Evolutionary conservation across 2,329 filamentous ascomycete genomes (phyloP).

Genomic region (Sclerotinia borealis): DNA sequence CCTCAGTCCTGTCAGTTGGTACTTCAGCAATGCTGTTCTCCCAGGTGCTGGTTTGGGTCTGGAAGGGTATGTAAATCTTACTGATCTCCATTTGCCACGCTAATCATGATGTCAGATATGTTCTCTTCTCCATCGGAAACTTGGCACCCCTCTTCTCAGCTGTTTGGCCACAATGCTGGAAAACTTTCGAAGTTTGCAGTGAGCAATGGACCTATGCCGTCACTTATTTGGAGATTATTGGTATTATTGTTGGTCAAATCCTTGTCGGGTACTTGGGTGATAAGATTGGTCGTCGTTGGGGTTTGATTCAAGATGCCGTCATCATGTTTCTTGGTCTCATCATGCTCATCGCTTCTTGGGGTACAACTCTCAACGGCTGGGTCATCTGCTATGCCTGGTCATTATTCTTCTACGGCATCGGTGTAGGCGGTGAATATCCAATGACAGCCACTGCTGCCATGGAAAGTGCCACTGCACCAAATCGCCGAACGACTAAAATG

Average conservation of each 20-base stretch:
- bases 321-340: slow-evolving; percentile 93
- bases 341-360: slow-evolving; percentile 91
- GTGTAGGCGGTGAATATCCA: slow-evolving; percentile 82
- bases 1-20: slow-evolving; percentile 75
- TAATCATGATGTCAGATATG: slow-evolving; percentile 54
- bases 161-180: slow-evolving; percentile 77
- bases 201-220: slow-evolving; percentile 77
- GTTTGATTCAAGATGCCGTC: slow-evolving; percentile 87
- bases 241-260: slow-evolving; percentile 92
- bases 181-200: slow-evolving; percentile 56
- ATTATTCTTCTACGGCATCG: slow-evolving; percentile 81
- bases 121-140: slow-evolving; percentile 95
- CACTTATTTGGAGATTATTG: slow-evolving; percentile 86
- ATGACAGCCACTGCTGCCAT: slow-evolving; percentile 96
- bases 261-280: slow-evolving; percentile 76
- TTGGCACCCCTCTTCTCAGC: slow-evolving; percentile 73
- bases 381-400: slow-evolving; percentile 96
- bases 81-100: background rate
- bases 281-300: slow-evolving; percentile 83
- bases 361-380: slow-evolving; percentile 81
- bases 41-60: slow-evolving; percentile 88
- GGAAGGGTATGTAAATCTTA: slow-evolving; percentile 54
- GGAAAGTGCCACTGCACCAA: slow-evolving; percentile 81
- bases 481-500: slow-evolving; percentile 81
- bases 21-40: slow-evolving; percentile 84